Base-by-base conservation (phyloP, 1,139 yeast species). In the Candida glucosophila region DNA sequence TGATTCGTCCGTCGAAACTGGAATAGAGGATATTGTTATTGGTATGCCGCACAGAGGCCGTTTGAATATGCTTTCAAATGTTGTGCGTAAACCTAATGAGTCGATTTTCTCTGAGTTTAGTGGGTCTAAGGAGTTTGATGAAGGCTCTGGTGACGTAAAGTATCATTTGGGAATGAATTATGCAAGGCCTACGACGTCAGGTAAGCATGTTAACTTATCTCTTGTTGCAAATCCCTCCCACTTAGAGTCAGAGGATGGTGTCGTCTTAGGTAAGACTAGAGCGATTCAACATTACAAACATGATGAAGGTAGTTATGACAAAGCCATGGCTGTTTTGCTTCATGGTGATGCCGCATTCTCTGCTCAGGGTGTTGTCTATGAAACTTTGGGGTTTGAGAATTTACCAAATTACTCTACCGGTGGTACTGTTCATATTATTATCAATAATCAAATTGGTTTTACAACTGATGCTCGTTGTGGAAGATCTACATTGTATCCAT, bases 1-100 rank as follows among this genome's bases (percentile, higher is more conserved):
- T 52, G 99, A 90, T 58, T 77, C 88, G 38, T 74, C 95, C 23
- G 97, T 88, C 28, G 96, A 86, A 42, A 63, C 67, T 36, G 99
- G 99, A 46, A 78, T 88, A 32, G 96, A 88, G 60, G 97, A 90
- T 53, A 76, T 90, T 36, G 94, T 90, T 47, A 80, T 92, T 46
- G 99, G 99, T 67, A 90, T 90, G 98, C 96, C 99, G 31, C 98
- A 90, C 62, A 85, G 99, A 73, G 99, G 99, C 63, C 80, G 99
- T 68, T 72, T 90, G 49, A 90, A 90, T 58, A 88, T 90, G 80
- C 73, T 90, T 60, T 85, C 96, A 34, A 90, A 90, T 62, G 98
- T 90, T 47, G 96, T 90, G 27, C 82, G 98, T 67, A 90, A 90
- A 59, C 97, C 98, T 47, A 88, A 90, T 54, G 97, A 90, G 67